A percentile compares a stretch with the other conserved stretches of the same genome.
phyloP scores from a whole-genome alignment of 1,284 basidiomycete species.

The Agaricales sp. region DNA sequence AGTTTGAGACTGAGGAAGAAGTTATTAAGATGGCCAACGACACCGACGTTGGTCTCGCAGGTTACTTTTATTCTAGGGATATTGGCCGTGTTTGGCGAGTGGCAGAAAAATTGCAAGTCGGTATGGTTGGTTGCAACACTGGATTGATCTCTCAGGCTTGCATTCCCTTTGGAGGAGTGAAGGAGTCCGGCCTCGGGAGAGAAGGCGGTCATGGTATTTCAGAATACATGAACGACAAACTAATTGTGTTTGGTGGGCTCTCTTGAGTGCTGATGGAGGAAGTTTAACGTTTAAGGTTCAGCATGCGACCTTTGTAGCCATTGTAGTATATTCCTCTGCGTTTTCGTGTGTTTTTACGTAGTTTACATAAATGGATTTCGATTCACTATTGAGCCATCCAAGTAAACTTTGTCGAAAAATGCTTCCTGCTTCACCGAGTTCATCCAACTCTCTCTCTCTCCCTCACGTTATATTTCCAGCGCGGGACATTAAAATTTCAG shows the following conservation, averaged over 20 bases:
- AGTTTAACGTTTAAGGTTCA: not conserved
- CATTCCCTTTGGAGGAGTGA: constrained; percentile 91
- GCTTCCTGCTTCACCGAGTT: too few species aligned
- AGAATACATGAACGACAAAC: constrained; percentile 76
- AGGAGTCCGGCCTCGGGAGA: constrained; percentile 76
- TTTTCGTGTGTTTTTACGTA: too few species aligned
- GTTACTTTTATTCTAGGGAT: constrained; percentile 90
- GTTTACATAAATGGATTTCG: too few species aligned
- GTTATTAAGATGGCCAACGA: constrained; percentile 83
- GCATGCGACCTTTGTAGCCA: too few species aligned
- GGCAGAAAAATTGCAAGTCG: constrained; percentile 94
- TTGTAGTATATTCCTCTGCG: too few species aligned
- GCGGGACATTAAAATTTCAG: too few species aligned
- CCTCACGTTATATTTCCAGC: too few species aligned
- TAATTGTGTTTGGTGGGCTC: constrained; percentile 68
- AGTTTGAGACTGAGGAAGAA: constrained; percentile 91
- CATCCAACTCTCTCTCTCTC: too few species aligned
- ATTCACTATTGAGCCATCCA: too few species aligned
- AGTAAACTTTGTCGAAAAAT: too few species aligned
- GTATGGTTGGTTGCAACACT: constrained; percentile 92
- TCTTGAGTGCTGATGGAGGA: constrained; percentile 14
- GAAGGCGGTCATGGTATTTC: constrained; percentile 75
- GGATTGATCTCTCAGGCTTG: constrained; percentile 72
- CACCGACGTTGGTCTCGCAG: constrained; percentile 81
- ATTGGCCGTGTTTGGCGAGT: constrained; percentile 90